Evolutionary conservation across 768 basidiomycete species (phyloP).

Genomic region (Pleurotus salmoneostramineus): DNA sequence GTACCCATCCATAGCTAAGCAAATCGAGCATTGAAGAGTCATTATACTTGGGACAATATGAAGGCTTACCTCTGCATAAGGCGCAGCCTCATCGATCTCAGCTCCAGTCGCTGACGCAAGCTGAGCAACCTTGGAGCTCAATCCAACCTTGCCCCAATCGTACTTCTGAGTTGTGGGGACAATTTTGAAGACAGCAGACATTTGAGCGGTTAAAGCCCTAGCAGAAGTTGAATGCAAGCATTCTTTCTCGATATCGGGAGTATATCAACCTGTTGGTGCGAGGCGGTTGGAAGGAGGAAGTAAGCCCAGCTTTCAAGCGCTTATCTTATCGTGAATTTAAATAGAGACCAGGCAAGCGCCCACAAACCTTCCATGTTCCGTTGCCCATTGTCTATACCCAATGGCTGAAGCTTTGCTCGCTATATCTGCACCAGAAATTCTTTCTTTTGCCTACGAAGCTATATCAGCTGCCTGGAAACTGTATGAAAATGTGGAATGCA

Average conservation of each 20-base stretch:
- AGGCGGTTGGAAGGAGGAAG: background rate
- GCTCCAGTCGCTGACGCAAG: conserved; percentile 61
- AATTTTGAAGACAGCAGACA: conserved; percentile 64
- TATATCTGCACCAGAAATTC: background rate
- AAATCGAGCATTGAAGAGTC: background rate
- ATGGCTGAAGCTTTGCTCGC: background rate
- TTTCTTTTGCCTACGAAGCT: conserved; percentile 1
- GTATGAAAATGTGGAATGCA: conserved; percentile 3
- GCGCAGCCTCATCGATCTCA: conserved; percentile 58
- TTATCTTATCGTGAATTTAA: background rate
- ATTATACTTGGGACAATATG: background rate
- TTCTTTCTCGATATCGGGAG: background rate
- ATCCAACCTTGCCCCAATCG: conserved; percentile 92
- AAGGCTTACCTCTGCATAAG: conserved; percentile 83
- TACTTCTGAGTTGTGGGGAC: conserved; percentile 84
- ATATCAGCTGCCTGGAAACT: background rate
- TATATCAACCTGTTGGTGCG: background rate
- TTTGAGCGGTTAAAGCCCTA: background rate
- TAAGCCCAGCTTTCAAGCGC: background rate
- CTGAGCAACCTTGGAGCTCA: conserved; percentile 82
- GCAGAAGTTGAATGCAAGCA: background rate
- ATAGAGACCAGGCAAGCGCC: no score
- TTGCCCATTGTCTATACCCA: no score
- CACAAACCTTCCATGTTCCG: no score
- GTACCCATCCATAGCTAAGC: conserved; percentile 98